Base-by-base conservation (phyloP, 2,329 filamentous ascomycete species). In the Dothideomycetidae sp. region DNA sequence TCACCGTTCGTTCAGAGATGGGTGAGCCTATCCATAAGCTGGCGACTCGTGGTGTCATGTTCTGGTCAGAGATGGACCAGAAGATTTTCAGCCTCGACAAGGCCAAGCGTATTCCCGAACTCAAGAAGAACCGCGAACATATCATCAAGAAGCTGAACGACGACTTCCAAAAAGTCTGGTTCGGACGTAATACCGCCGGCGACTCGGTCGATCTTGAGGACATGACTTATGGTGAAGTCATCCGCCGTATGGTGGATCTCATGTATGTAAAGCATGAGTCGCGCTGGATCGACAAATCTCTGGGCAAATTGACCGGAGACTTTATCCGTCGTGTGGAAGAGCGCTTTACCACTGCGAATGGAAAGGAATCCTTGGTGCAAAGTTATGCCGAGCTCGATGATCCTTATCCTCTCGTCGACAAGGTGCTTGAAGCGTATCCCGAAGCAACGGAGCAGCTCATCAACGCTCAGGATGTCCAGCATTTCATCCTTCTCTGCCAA, bases 21-120 rank as follows among this genome's bases (percentile, higher is more conserved):
- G 92, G 90, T 31, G 90, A 98, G 68, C 92, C 90, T 4, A 98
- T 98, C 44, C 90, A 98, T 68, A 98, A 98, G 67, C 74, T 98
- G 42, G 92, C 90, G 11, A 98, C 90, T 33, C 81, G 92, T 42
- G 90, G 90, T 71, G 86, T 98, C 33, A 68, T 75, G 38, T 93
- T 98, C 68, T 98, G 90, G 90, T 79, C 85, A 34, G 92, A 98
- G 64, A 93, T 98, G 85, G 90, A 98, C 54, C 75, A 92, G 60
- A 94, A 93, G 64, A 96, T 98, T 53, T 98, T 98, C 68, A 81
- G 76, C 54, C 67, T 98, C 33, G 86, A 93, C 61, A 94, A 93
- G 67, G 84, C 88, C 54, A 93, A 94, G 69, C 78, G 85, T 29
- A 68, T 93, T 14, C 71, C 80, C 2, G 85, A 90, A 62, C 70